A percentile compares a stretch with the other conserved stretches of the same genome.
Evolutionary conservation across 1,284 basidiomycete species (phyloP).

Genomic region (Cystobasidium pallidum): DNA sequence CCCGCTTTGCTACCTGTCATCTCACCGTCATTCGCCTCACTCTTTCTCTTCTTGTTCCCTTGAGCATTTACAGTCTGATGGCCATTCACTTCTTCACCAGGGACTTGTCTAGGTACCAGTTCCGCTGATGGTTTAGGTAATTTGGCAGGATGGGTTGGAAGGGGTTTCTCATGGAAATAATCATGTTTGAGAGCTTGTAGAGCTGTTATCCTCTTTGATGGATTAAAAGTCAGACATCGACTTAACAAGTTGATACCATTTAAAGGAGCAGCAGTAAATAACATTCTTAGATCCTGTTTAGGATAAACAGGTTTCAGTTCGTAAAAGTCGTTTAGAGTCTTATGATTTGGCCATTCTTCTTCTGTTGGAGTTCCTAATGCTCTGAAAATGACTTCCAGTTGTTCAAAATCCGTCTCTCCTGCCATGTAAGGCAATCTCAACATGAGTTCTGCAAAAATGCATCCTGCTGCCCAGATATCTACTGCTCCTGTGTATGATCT

Average conservation of each 20-base stretch:
- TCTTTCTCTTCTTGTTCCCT: constrained; percentile 35
- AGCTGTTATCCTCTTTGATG: constrained; percentile 78
- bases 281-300: constrained; percentile 75
- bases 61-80: constrained; percentile 9
- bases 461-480: constrained; percentile 93
- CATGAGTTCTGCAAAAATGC: constrained; percentile 95
- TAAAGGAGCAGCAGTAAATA: constrained; percentile 86
- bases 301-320: constrained; percentile 75
- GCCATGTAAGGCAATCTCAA: constrained; percentile 89
- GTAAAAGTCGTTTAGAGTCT: constrained; percentile 84
- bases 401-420: constrained; percentile 93
- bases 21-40: constrained; percentile 30
- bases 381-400: constrained; percentile 89
- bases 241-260: constrained; percentile 83
- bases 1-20: constrained; percentile 47
- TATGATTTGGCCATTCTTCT: constrained; percentile 94
- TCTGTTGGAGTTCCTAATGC: constrained; percentile 95
- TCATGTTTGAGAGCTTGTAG: constrained; percentile 64
- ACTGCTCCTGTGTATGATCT: constrained; percentile 85
- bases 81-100: constrained; percentile 54
- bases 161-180: constrained; percentile 59
- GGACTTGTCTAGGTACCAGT: constrained; percentile 63
- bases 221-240: constrained; percentile 82
- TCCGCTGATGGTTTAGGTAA: constrained; percentile 72
- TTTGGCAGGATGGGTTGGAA: constrained; percentile 77